Percentiles rank a stretch among this genome's conserved stretches.
phyloP scores from a whole-genome alignment of 345 rosid species.

The Eutrema heterophyllum region DNA sequence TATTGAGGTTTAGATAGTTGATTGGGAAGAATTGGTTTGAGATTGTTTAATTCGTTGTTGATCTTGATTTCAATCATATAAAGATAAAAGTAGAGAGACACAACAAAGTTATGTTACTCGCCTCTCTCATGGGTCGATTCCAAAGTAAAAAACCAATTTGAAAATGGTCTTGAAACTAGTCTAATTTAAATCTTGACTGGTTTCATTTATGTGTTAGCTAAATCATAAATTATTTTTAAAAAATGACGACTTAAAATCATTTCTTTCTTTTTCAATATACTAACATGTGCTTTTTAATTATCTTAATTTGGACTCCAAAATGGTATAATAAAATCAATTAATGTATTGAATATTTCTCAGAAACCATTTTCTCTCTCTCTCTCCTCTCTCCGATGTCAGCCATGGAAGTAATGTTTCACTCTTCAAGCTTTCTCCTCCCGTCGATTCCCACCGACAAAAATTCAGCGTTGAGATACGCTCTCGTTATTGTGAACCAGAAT shows the following conservation, averaged over 20 bases:
- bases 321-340: no score
- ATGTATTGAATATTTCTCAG: neutral
- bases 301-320: no score
- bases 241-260: neutral
- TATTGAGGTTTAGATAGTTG: neutral
- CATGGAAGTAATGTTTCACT: slow-evolving; percentile 73
- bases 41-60: neutral
- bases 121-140: no score
- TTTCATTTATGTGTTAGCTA: no score
- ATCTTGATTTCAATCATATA: neutral
- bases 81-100: no score
- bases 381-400: neutral
- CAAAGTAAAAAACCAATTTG: no score
- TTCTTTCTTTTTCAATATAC: neutral
- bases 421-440: slow-evolving; percentile 71
- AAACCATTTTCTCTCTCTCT: neutral
- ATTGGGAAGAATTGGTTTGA: neutral
- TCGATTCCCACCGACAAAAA: no score
- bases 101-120: neutral
- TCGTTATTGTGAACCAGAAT: no score
- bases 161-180: no score
- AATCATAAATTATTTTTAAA: no score
- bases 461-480: no score
- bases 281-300: neutral
- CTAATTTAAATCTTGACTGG: no score